Evolutionary conservation across 768 basidiomycete genomes (phyloP), one percentile per base, ranked within the genome.

Genomic region (Auricularia auricula-judae): DNA sequence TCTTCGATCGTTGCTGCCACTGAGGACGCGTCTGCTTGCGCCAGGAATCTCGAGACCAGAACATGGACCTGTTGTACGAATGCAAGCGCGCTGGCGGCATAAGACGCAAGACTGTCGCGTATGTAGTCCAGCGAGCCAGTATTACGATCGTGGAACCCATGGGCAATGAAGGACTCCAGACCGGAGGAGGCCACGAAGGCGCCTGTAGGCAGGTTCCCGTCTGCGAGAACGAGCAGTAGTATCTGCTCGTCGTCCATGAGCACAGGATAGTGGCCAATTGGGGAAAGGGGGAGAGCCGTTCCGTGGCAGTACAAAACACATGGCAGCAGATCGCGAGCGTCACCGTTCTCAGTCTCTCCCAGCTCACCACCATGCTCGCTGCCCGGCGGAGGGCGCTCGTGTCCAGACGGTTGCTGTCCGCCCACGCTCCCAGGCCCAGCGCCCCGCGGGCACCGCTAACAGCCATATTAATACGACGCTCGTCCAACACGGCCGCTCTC

Each of bases 171-270:
- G 3, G 93, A 93, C 71, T 99, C 96, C 66, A 98, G 82, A 1
- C 96, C 96, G 2, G 91, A 84, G 1, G 94, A 97, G 0, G 95
- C 91, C 65, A 98, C 91, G 74, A 99, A 99, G 1, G 96, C 89
- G 42, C 97, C 97, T 0, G 96, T 98, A 2, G 97, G 97, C 3
- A 99, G 85, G 74, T 96, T 98, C 66, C 91, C 90, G 77, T 96
- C 93, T 0, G 91, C 82, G 53, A 96, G 82, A 42, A 95, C 80
- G 44, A 94, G 39, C 7, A 42, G 82, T 18, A 93, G 79, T 36
- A 93, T 75, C 73, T 89, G 91, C 0, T 82, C 78, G 71, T 51
- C 47, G 47, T 51, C 47, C 47, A 51, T 51, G 47, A 51, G 47
- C 18, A 16, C 21, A 16, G 47, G 47, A 18, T 16, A 51, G 47